Evolutionary conservation across 805 yeast species (phyloP), one percentile per base, ranked within the genome.

Genomic region (Ogataea trehalophila): DNA sequence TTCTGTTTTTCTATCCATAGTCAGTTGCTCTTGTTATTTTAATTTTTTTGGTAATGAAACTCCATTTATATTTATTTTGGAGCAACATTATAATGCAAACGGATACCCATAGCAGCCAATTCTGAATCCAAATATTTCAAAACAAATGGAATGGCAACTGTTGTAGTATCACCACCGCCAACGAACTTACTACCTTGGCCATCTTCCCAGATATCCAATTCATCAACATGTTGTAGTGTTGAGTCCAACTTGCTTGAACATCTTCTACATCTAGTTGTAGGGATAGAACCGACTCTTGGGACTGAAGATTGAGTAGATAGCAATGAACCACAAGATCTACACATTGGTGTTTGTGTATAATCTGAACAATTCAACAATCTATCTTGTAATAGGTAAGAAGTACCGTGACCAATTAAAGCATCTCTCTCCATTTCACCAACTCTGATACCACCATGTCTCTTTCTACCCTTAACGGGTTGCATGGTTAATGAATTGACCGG

Each of bases 361-460:
- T 94, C 99, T 7, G 96, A 87, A 64, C 96, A 90, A 71, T 94
- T 94, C 65, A 94, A 76, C 63, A 94, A 75, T 71, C 99, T 83
- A 67, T 94, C 99, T 69, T 92, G 98, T 57, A 94, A 74, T 60
- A 94, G 72, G 81, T 80, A 94, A 1, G 99, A 90, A 6, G 99
- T 86, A 70, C 99, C 99, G 65, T 94, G 99, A 50, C 98, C 99
- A 68, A 94, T 90, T 60, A 94, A 75, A 2, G 99, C 99, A 78
- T 94, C 99, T 73, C 99, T 87, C 73, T 94, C 99, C 99, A 94
- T 94, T 70, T 94, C 99, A 68, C 99, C 99, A 37, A 94, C 95
- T 78, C 99, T 95, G 59, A 94, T 94, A 85, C 99, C 99, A 72
- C 99, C 99, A 56, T 86, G 83, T 74, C 98, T 83, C 83, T 94